Base-by-base conservation (phyloP, 1,284 basidiomycete species). In the Ceratobasidium sp. region DNA sequence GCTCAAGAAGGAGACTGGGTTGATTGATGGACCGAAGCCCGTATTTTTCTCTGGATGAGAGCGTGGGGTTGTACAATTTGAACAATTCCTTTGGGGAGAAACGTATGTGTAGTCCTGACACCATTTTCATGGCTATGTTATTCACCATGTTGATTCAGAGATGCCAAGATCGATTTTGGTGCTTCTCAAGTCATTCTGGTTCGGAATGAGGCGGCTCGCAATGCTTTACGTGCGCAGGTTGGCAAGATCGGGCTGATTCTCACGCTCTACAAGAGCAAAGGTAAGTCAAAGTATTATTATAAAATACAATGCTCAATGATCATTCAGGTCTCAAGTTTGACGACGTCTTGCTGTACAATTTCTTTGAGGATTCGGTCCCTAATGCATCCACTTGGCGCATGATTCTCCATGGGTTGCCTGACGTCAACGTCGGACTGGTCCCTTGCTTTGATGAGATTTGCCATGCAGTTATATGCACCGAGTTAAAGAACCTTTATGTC, bases 211-310 rank as follows among this genome's bases (percentile, higher is more conserved):
- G 75, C 75, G 3, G 86, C 88, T 1, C 77, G 79, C 15, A 76
- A 84, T 0, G 79, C 79, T 64, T 76, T 92, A 0, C 79, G 80
- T 22, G 74, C 80, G 3, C 80, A 86, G 75, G 80, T 90, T 4
- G 89, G 88, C 1, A 79, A 87, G 25, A 82, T 88, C n/a, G 88
- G 87, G 7, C 68, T 88, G 0, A 84, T 91, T 42, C 79, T 91
- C 79, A 91, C 89, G 0, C 75, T 90, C 0, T 89, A 88, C 71
- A 87, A 91, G 58, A 86, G 85, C 80, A 91, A 91, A 75, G 89
- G 90, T 1, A 78, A 89, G 0, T 88, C 90, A 74, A 3, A 22
- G 12, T 7, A 22, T 12, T n/a, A 29, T 13, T 12, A 3, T n/a
- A n/a, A 10, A 31, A 6, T 42, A 54, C 31, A 15, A 29, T 34